phyloP scores from a whole-genome alignment of 495 filamentous ascomycete genomes.

The Letharia columbiana region DNA sequence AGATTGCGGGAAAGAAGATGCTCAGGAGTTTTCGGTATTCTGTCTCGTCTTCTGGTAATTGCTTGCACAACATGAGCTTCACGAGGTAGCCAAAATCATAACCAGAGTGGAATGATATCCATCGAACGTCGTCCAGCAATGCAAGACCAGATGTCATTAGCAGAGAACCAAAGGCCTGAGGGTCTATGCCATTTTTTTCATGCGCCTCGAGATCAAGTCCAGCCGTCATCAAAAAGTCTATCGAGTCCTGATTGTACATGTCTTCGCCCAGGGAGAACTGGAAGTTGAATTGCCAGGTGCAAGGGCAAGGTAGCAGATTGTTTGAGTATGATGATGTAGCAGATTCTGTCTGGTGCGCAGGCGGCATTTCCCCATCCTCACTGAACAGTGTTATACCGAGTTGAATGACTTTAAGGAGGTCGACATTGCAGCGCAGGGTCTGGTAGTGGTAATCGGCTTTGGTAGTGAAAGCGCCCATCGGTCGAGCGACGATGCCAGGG shows the following conservation, averaged over 20 bases:
- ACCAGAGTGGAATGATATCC: conserved; percentile 97
- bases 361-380: conserved; percentile 74
- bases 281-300: conserved; percentile 99
- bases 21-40: conserved; percentile 78
- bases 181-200: conserved; percentile 84
- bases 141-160: conserved; percentile 87
- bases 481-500: conserved; percentile 87
- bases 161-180: conserved; percentile 74
- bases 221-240: conserved; percentile 73
- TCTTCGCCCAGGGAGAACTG: conserved; percentile 87
- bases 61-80: conserved; percentile 74
- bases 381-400: conserved; percentile 89
- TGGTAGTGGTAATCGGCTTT: conserved; percentile 99
- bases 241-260: conserved; percentile 93
- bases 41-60: conserved; percentile 76
- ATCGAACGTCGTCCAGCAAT: conserved; percentile 78
- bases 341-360: conserved; percentile 49
- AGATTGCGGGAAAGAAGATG: conserved; percentile 84
- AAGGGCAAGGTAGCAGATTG: conserved; percentile 59
- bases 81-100: conserved; percentile 97
- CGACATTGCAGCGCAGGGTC: conserved; percentile 92
- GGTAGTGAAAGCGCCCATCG: conserved; percentile 84
- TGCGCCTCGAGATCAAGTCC: conserved; percentile 82
- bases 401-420: conserved; percentile 93
- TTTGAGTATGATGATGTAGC: conserved; percentile 37